phyloP scores from a whole-genome alignment of 2,329 filamentous ascomycete species.

The Pleoardoris graminearum region DNA sequence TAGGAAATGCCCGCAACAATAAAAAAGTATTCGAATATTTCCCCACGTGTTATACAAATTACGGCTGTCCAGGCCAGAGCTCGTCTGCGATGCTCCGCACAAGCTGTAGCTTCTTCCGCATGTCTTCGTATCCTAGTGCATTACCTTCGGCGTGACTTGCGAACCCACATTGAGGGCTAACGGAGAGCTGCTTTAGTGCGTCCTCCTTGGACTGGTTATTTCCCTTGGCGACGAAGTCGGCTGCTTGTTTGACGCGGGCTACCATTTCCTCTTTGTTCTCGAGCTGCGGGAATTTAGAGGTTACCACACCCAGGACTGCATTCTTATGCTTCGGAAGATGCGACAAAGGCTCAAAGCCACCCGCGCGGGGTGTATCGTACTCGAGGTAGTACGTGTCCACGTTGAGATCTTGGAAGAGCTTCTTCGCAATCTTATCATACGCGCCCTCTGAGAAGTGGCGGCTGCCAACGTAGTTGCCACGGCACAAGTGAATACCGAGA shows the following conservation, averaged over 20 bases:
- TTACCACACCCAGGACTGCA: constrained; percentile 53
- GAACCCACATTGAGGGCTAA: constrained; percentile 46
- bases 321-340: constrained; percentile 52
- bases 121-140: constrained; percentile 67
- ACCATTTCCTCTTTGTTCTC: constrained; percentile 54
- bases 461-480: constrained; percentile 53
- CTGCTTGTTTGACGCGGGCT: constrained; percentile 53
- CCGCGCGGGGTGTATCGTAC: constrained; percentile 54
- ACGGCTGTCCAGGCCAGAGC: constrained; percentile 66
- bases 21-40: neutral
- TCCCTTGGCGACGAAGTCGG: constrained; percentile 70
- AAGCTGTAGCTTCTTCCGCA: constrained; percentile 72
- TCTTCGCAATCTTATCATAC: constrained; percentile 52
- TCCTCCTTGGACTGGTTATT: constrained; percentile 66
- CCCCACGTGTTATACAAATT: constrained; percentile 2
- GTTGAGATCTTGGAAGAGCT: constrained; percentile 47
- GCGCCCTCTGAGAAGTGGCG: constrained; percentile 53
- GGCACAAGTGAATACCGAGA: constrained; percentile 75
- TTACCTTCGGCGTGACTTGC: constrained; percentile 77
- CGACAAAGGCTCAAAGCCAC: constrained; percentile 53
- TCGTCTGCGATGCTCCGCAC: constrained; percentile 73
- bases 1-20: too few relatives aligned
- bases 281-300: constrained; percentile 51
- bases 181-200: constrained; percentile 65
- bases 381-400: constrained; percentile 49